Percentiles rank a stretch among this genome's conserved stretches.
Evolutionary conservation across 2,329 filamentous ascomycete species (phyloP).

Genomic region (Venturia carpophila): DNA sequence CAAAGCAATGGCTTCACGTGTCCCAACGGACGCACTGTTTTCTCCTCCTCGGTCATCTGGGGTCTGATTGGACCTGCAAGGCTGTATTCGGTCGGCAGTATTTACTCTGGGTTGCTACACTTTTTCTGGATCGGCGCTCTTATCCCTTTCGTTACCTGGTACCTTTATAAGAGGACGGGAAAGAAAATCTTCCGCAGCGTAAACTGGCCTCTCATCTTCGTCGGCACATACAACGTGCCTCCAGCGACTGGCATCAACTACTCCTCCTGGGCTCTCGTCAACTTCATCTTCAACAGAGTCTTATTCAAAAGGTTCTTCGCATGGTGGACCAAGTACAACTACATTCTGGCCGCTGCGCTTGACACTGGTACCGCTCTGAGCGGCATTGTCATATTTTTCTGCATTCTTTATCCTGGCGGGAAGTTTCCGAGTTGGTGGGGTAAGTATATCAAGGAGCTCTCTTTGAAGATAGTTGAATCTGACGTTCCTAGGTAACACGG

Average conservation of each 20-base stretch:
- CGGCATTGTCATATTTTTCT: slow-evolving; percentile 26
- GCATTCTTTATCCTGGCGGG: slow-evolving; percentile 22
- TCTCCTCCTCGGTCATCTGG: slow-evolving; percentile 60
- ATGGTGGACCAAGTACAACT: slow-evolving; percentile 25
- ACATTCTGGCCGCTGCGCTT: slow-evolving; percentile 22
- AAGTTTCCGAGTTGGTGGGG: slow-evolving; percentile 23
- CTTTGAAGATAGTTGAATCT: neutral
- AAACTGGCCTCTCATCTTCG: slow-evolving; percentile 61
- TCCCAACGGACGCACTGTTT: slow-evolving; percentile 53
- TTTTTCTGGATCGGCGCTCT: slow-evolving; percentile 64
- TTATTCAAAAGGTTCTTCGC: slow-evolving; percentile 22
- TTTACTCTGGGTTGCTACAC: slow-evolving; percentile 59
- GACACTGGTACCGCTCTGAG: slow-evolving; percentile 25
- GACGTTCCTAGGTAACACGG: slow-evolving; percentile 3
- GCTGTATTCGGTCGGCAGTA: slow-evolving; percentile 67
- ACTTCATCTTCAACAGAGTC: slow-evolving; percentile 25
- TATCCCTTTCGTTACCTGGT: slow-evolving; percentile 53
- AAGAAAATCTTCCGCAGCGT: slow-evolving; percentile 56
- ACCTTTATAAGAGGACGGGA: slow-evolving; percentile 53
- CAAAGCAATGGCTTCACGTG: slow-evolving; percentile 52
- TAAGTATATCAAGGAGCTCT: neutral
- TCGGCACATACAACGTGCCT: slow-evolving; percentile 50
- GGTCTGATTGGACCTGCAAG: slow-evolving; percentile 59
- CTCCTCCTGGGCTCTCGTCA: slow-evolving; percentile 24
- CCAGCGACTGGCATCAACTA: slow-evolving; percentile 38